These are phyloP conservation scores for Paraconiothyrium brasiliense DNA, from an alignment of 2,329 filamentous ascomycete species.

Conservation along the genomic window DNA sequence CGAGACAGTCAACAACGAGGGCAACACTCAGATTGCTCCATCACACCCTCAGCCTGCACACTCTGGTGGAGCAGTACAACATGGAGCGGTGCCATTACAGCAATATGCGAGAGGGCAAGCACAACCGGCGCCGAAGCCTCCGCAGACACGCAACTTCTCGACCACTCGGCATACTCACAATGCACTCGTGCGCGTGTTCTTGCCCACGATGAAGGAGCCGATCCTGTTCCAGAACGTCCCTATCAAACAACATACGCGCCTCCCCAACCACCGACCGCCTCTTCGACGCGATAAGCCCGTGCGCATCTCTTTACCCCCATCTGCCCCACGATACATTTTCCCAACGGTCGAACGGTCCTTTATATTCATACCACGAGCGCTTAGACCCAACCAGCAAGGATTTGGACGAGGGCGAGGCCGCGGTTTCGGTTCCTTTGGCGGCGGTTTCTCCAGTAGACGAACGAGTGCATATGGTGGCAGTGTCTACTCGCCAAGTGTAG, in stretches of 20 bases:
- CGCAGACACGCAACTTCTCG: slow-evolving; percentile 67
- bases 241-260: slow-evolving; percentile 89
- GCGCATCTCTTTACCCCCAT: slow-evolving; percentile 85
- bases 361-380: slow-evolving; percentile 94
- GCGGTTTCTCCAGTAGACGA: slow-evolving; percentile 73
- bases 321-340: slow-evolving; percentile 86
- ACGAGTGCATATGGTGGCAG: slow-evolving; percentile 87
- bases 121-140: slow-evolving; percentile 40
- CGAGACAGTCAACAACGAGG: slow-evolving; percentile 65
- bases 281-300: slow-evolving; percentile 96
- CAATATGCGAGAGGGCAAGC: slow-evolving; percentile 34
- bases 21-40: slow-evolving; percentile 41
- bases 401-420: slow-evolving; percentile 74
- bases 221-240: slow-evolving; percentile 78
- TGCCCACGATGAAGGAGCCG: slow-evolving; percentile 78
- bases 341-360: slow-evolving; percentile 91
- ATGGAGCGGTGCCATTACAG: slow-evolving; percentile 28
- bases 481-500: slow-evolving; percentile 84
- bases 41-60: slow-evolving; percentile 31
- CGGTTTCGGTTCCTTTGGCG: slow-evolving; percentile 72
- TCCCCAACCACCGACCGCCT: slow-evolving; percentile 93
- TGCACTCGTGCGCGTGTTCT: slow-evolving; percentile 81
- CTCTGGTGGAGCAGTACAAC: slow-evolving; percentile 27
- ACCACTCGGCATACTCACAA: slow-evolving; percentile 86
- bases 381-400: slow-evolving; percentile 90